Evolutionary conservation across 2,329 filamentous ascomycete species (phyloP), one percentile per base, ranked within the genome.

Genomic region (Helotiales sp.): DNA sequence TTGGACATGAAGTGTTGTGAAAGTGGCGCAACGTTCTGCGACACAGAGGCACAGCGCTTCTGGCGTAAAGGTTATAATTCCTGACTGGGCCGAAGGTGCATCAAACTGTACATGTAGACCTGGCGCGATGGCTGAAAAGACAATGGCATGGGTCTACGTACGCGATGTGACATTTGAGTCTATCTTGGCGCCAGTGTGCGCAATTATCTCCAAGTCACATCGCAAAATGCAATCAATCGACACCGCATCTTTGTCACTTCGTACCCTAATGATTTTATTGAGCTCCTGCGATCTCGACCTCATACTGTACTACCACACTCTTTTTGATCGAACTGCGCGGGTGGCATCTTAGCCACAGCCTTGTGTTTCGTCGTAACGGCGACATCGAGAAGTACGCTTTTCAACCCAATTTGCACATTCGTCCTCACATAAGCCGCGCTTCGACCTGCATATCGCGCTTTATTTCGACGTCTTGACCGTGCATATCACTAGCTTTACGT

Each of bases 351-450:
- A n/a, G 26, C 2, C n/a, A 30, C 49, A 7, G 6, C n/a, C 24
- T 26, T 28, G 22, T 28, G 22, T 30, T n/a, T 22, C 2, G 3
- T 20, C 43, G 15, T 26, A 30, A 52, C 15, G 6, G 4, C 49
- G 15, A 30, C 11, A 17, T 45, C 17, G 3, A 45, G 4, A 45
- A 2, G 6, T n/a, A 10, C 15, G 17, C n/a, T 30, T 52, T 26
- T n/a, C 15, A 22, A 7, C 20, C 20, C 30, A 10, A 24, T 37
- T 17, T 34, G 20, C 30, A 57, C 24, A 24, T 37, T 37, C 32
- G 30, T 37, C 13, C 30, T 57, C 54, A 57, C 30, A 24, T 17
- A 37, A 57, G 54, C 54, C 54, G 54, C 54, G 54, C 30, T 57
- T 57, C 54, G 40, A 7, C 32, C 32, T 57, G 54, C 30, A 57